Evolutionary conservation across 176 grass and related monocot genomes (phyloP).

Genomic region (Urochloa ruziziensis): DNA sequence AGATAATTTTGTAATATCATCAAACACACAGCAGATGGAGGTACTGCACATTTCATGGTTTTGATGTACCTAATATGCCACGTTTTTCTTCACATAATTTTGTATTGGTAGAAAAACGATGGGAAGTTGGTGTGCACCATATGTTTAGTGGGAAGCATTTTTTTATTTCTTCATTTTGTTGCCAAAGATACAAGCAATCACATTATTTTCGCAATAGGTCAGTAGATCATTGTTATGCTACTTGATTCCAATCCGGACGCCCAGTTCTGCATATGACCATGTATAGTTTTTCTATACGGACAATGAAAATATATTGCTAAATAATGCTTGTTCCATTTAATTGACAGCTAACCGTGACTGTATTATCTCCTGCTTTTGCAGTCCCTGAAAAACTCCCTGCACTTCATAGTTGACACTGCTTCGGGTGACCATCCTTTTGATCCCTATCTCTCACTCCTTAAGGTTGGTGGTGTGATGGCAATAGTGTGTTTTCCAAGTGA

Average conservation of each 20-base stretch:
- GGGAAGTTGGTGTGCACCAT: neutral
- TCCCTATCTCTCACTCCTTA: slow-evolving; percentile 70
- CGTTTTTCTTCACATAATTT: neutral
- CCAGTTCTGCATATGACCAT: neutral
- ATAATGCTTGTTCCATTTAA: too few species aligned
- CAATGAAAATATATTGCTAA: neutral
- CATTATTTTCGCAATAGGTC: neutral
- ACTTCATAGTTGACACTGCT: slow-evolving; percentile 79
- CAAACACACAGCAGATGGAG: slow-evolving; percentile 67
- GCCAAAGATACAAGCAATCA: neutral
- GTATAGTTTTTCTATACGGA: neutral
- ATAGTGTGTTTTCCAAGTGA: slow-evolving; percentile 64
- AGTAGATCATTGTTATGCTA: neutral
- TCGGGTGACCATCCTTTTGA: slow-evolving; percentile 84
- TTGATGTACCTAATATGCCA: neutral
- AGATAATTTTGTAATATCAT: slow-evolving; percentile 82
- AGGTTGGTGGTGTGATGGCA: slow-evolving; percentile 61
- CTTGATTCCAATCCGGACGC: neutral
- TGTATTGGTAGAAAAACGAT: neutral
- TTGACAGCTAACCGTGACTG: neutral
- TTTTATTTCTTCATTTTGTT: neutral
- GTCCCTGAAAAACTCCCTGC: slow-evolving; percentile 56
- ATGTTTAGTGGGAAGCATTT: neutral
- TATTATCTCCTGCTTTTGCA: slow-evolving; percentile 30
- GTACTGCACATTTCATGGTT: slow-evolving; percentile 19